Evolutionary conservation across 441 rosid genomes (phyloP).

Genomic region (Syzygium syzygioides): DNA sequence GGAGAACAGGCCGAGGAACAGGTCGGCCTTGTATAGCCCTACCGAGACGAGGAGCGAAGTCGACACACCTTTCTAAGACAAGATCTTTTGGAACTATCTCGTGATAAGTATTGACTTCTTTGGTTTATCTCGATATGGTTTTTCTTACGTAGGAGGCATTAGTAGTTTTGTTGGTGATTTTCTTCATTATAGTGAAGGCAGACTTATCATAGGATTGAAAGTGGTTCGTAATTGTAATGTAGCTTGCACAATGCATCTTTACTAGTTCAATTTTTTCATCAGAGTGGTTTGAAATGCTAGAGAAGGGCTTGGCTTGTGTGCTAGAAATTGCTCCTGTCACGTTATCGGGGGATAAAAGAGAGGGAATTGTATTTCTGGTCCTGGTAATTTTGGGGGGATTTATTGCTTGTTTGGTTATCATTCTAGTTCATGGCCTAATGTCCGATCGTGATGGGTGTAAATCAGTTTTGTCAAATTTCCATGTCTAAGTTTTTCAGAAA

Average conservation of each 20-base stretch:
- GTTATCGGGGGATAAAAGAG: background rate
- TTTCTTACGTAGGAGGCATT: background rate
- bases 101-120: constrained; percentile 3
- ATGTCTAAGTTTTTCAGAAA: background rate
- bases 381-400: background rate
- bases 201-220: background rate
- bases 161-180: background rate
- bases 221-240: background rate
- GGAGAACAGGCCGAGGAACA: constrained; percentile 91
- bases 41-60: constrained; percentile 77
- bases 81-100: background rate
- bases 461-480: background rate
- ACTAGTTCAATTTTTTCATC: background rate
- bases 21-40: constrained; percentile 92
- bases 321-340: background rate
- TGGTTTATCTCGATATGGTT: background rate
- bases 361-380: background rate
- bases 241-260: background rate
- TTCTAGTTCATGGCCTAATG: background rate
- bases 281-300: background rate
- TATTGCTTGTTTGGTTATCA: background rate
- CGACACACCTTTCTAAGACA: constrained; percentile 64
- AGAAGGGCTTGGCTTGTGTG: background rate
- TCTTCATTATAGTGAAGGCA: background rate
- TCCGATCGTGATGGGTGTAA: too few relatives aligned